Base-by-base conservation (phyloP, 768 basidiomycete species). In the Russula lepida region DNA sequence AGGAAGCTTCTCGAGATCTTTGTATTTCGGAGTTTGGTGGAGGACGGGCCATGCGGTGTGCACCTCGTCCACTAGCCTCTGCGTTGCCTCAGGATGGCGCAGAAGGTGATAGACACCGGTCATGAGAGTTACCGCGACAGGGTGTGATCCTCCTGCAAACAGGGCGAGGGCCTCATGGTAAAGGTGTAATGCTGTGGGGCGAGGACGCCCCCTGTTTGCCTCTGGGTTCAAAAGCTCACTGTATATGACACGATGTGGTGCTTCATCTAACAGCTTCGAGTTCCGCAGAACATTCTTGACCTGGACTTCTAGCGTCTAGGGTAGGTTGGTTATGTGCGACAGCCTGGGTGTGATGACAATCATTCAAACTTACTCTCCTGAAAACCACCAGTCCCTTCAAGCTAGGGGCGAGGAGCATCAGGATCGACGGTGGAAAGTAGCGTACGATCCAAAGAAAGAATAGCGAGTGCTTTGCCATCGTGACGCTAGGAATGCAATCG, bases 401-500 rank as follows among this genome's bases (percentile, higher is more conserved):
- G 6, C 56, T 46, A 27, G 56, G 61, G 3, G 51, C 54, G 15
- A 53, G 19, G 28, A n/a, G 1, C 30, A 11, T 28, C n/a, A 62
- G 51, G 30, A 62, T 11, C 28, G 8, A 58, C 15, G 6, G 5
- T 5, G 61, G 61, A 19, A 41, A 21, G 46, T 54, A n/a, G 23
- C 23, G 56, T 19, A 58, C 2, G 13, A 62, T 13, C 61, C 51
- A 58, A 35, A 49, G 2, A 6, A 58, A 15, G 32, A 54, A 23
- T 0, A 3, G 0, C 27, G 61, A 62, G 23, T 48, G 58, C 30
- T 54, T 62, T 13, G 25, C 21, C 8, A 54, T 4, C 1, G 61
- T 62, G 47, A 76, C 48, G 13, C 69, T 55, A 11, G 70, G 67
- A 13, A 75, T 64, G 1, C 69, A 67, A 2, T 47, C 58, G 51